A percentile compares a stretch with the other conserved stretches of the same genome.
Conservation (phyloP, 1,284 basidiomycete species). For the Bjerkandera adusta region DNA sequence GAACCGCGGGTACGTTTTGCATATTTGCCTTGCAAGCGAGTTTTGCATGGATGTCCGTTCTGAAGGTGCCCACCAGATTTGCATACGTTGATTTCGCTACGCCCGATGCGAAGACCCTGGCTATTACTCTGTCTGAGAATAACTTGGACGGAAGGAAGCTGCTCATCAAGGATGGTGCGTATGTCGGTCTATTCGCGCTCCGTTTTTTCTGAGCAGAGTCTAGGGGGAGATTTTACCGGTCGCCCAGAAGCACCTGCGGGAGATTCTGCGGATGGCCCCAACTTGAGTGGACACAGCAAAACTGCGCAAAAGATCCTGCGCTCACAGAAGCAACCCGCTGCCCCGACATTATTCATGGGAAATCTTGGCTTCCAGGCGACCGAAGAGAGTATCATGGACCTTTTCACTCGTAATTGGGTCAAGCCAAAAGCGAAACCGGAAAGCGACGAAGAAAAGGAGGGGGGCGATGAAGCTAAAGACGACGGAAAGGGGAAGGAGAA, state of each 20-base stretch:
- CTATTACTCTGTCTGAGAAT: conserved; percentile 80
- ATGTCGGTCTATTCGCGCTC: not conserved
- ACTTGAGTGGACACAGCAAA: conserved; percentile 55
- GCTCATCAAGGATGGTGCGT: conserved; percentile 88
- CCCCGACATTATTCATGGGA: conserved; percentile 84
- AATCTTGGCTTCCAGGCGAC: conserved; percentile 88
- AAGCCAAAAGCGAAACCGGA: conserved; percentile 30
- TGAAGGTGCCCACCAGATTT: conserved; percentile 67
- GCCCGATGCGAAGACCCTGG: conserved; percentile 68
- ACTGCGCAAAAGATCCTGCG: conserved; percentile 80
- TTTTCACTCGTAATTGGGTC: conserved; percentile 67
- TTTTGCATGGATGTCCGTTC: conserved; percentile 13
- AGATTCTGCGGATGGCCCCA: conserved; percentile 30
- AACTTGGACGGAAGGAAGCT: conserved; percentile 84
- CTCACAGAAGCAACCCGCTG: conserved; percentile 82
- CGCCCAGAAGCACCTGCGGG: conserved; percentile 44
- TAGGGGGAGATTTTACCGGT: conserved; percentile 74
- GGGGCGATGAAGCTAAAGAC: conserved; percentile 27
- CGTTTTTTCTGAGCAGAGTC: too few species aligned
- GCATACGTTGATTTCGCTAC: conserved; percentile 95
- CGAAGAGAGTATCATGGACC: conserved; percentile 68
- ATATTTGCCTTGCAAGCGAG: not conserved
- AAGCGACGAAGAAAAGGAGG: conserved; percentile 20
- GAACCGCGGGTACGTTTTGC: conserved; percentile 61
- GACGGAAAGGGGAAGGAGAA: conserved; percentile 37